phyloP scores from a whole-genome alignment of 495 filamentous ascomycete genomes.

The Endocarpon pusillum region DNA sequence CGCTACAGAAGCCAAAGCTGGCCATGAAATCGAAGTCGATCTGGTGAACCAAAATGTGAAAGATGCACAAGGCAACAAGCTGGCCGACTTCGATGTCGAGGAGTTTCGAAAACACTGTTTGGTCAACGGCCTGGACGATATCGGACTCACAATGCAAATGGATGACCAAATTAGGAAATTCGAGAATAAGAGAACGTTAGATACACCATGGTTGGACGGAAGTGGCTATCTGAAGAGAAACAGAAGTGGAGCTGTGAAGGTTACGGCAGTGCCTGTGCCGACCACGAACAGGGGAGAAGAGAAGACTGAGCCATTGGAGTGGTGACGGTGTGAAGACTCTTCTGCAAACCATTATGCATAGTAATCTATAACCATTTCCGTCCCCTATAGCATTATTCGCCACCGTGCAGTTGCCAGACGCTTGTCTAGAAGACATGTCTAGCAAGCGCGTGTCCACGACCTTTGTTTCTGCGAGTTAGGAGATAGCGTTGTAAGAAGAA shows the following conservation, averaged over 20 bases:
- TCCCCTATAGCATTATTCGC: too few species aligned
- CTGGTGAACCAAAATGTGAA: constrained; percentile 73
- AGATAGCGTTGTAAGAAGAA: too few species aligned
- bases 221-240: constrained; percentile 63
- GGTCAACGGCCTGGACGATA: constrained; percentile 89
- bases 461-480: too few species aligned
- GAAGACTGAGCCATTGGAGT: constrained; percentile 76
- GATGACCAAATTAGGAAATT: constrained; percentile 76
- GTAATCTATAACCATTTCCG: too few species aligned
- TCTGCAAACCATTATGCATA: too few species aligned
- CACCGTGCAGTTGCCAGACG: too few species aligned
- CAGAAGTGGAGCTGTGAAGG: constrained; percentile 43
- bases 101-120: constrained; percentile 88
- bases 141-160: constrained; percentile 83
- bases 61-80: constrained; percentile 48
- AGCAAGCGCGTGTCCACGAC: too few species aligned
- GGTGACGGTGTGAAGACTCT: constrained; percentile 52
- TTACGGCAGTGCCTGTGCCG: constrained; percentile 72
- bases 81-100: constrained; percentile 73
- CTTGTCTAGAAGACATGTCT: too few species aligned
- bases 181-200: constrained; percentile 54
- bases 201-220: constrained; percentile 89
- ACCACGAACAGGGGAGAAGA: constrained; percentile 81
- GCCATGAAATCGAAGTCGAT: constrained; percentile 80
- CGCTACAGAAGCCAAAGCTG: constrained; percentile 63